Percentiles rank a stretch among this genome's conserved stretches.
Conservation (phyloP, 345 rosid species). For the Citrus hindsii region DNA sequence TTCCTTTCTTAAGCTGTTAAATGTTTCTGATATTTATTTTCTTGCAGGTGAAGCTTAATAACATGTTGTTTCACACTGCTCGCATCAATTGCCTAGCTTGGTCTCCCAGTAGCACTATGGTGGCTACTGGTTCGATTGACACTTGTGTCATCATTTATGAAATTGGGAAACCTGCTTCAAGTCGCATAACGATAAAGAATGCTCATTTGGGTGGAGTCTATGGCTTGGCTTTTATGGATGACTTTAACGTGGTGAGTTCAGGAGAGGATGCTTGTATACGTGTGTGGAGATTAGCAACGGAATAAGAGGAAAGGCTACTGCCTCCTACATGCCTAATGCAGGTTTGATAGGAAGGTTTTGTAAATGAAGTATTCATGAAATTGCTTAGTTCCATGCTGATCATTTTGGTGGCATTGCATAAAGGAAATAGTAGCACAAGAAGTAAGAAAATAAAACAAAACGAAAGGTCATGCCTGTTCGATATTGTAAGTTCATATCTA, state of each 20-base stretch:
- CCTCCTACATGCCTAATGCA: neutral
- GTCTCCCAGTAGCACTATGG: conserved; percentile 68
- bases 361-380: neutral
- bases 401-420: neutral
- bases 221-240: conserved; percentile 57
- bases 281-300: conserved; percentile 43
- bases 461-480: neutral
- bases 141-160: conserved; percentile 63
- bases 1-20: neutral
- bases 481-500: neutral
- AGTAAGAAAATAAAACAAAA: neutral
- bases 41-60: conserved; percentile 68
- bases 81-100: conserved; percentile 73
- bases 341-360: neutral
- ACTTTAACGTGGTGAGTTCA: conserved; percentile 47
- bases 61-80: conserved; percentile 73
- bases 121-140: conserved; percentile 76
- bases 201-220: conserved; percentile 80
- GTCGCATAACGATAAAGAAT: conserved; percentile 50
- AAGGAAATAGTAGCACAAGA: neutral
- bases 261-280: conserved; percentile 78
- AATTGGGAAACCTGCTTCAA: conserved; percentile 64
- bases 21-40: neutral
- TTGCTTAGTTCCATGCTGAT: too few species aligned
- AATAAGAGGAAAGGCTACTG: conserved; percentile 6